Evolutionary conservation across 257 asterid species (phyloP).

Genomic region (Mentha longifolia): DNA sequence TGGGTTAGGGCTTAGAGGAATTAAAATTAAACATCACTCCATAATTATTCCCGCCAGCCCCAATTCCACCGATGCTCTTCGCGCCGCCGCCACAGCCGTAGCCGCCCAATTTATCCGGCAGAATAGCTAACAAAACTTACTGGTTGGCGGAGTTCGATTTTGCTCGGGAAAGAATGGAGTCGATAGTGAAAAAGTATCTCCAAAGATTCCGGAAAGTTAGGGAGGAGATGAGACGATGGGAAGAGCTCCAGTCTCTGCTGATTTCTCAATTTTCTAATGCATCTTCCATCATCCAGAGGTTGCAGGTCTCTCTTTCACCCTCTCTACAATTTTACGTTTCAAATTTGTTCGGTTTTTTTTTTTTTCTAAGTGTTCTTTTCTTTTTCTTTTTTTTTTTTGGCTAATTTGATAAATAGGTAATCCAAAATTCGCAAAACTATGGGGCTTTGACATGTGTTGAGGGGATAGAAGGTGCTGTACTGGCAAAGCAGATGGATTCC

Average conservation of each 20-base stretch:
- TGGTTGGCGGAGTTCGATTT: not conserved
- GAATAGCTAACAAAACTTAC: too few species aligned
- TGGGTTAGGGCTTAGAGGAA: too few species aligned
- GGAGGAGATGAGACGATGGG: slow-evolving; percentile 74
- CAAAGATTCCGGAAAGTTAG: slow-evolving; percentile 64
- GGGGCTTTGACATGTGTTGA: slow-evolving; percentile 61
- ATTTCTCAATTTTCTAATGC: slow-evolving; percentile 65
- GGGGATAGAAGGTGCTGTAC: slow-evolving; percentile 59
- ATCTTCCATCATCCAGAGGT: slow-evolving; percentile 70
- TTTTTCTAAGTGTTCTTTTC: too few species aligned
- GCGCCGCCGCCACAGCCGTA: too few species aligned
- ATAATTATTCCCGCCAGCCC: too few species aligned
- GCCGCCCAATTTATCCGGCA: too few species aligned
- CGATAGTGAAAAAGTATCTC: slow-evolving; percentile 63
- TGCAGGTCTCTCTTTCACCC: too few species aligned
- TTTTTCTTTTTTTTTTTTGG: not conserved
- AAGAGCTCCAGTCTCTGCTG: slow-evolving; percentile 65
- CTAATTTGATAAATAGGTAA: slow-evolving; percentile 43
- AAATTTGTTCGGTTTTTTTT: too few species aligned
- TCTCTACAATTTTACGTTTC: too few species aligned
- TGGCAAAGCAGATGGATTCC: slow-evolving; percentile 75
- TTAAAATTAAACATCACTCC: too few species aligned
- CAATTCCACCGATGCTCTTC: too few species aligned
- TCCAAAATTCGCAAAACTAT: slow-evolving; percentile 55
- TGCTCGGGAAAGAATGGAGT: slow-evolving; percentile 50